phyloP scores from a whole-genome alignment of 345 rosid species.

The Nasturtium officinale region DNA sequence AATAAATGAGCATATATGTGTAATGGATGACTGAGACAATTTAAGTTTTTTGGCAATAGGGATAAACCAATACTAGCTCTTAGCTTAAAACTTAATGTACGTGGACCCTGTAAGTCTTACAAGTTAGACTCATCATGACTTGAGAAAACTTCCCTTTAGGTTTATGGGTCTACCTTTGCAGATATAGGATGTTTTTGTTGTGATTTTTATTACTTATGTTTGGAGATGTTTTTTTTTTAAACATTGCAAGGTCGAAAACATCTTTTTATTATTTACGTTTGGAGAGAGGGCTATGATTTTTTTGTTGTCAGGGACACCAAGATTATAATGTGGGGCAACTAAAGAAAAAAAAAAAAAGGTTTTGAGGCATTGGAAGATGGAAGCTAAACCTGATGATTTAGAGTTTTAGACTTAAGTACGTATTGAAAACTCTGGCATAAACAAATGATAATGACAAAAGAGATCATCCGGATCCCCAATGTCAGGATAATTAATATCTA shows the following conservation, averaged over 20 bases:
- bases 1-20: neutral
- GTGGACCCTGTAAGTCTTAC: neutral
- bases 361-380: neutral
- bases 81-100: neutral
- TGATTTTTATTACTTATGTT: neutral
- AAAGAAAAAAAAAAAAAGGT: neutral
- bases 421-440: neutral
- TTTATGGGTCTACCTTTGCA: neutral
- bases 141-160: neutral
- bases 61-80: neutral
- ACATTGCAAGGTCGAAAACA: neutral
- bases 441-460: neutral
- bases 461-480: neutral
- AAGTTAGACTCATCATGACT: neutral
- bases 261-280: slow-evolving; percentile 10
- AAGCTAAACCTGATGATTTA: neutral
- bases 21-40: neutral
- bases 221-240: neutral
- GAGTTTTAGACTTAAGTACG: neutral
- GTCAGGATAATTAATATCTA: neutral
- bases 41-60: neutral
- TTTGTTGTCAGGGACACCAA: neutral
- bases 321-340: neutral
- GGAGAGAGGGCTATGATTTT: neutral
- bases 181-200: neutral